phyloP scores from a whole-genome alignment of 2,329 filamentous ascomycete species.

The Fusarium ambrosium region DNA sequence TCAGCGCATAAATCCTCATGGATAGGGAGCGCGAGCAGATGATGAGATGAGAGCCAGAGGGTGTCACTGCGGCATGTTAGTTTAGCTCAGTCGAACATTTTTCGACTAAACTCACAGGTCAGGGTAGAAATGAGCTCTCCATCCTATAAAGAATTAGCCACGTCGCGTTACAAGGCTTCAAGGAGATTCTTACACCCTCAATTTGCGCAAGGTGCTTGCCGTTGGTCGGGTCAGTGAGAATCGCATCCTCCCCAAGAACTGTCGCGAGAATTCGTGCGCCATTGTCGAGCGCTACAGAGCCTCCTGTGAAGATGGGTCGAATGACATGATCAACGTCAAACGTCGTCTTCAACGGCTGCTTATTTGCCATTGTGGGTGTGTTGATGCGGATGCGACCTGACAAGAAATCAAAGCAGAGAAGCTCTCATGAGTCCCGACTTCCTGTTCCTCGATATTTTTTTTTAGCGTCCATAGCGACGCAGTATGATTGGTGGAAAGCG shows the following conservation, averaged over 20 bases:
- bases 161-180: background rate
- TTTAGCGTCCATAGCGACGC: slow-evolving; percentile 18
- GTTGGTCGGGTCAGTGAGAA: slow-evolving; percentile 87
- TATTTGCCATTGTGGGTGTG: slow-evolving; percentile 65
- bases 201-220: slow-evolving; percentile 86
- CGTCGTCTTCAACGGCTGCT: slow-evolving; percentile 82
- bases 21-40: slow-evolving; percentile 95
- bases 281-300: slow-evolving; percentile 85
- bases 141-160: slow-evolving; percentile 66
- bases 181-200: slow-evolving; percentile 76
- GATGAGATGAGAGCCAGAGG: slow-evolving; percentile 87
- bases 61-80: slow-evolving; percentile 74
- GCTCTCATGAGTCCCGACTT: slow-evolving; percentile 37
- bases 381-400: slow-evolving; percentile 28
- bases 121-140: slow-evolving; percentile 84
- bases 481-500: slow-evolving; percentile 23
- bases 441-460: slow-evolving; percentile 44
- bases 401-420: slow-evolving; percentile 36
- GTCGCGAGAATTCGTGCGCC: slow-evolving; percentile 87
- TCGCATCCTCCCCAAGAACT: slow-evolving; percentile 90
- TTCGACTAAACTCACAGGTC: slow-evolving; percentile 61
- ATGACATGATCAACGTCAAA: slow-evolving; percentile 88
- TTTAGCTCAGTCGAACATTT: slow-evolving; percentile 2
- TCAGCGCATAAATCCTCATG: slow-evolving; percentile 90
- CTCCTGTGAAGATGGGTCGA: slow-evolving; percentile 94